phyloP scores from a whole-genome alignment of 352 stramenopile species.

The Pythium diclinum region DNA sequence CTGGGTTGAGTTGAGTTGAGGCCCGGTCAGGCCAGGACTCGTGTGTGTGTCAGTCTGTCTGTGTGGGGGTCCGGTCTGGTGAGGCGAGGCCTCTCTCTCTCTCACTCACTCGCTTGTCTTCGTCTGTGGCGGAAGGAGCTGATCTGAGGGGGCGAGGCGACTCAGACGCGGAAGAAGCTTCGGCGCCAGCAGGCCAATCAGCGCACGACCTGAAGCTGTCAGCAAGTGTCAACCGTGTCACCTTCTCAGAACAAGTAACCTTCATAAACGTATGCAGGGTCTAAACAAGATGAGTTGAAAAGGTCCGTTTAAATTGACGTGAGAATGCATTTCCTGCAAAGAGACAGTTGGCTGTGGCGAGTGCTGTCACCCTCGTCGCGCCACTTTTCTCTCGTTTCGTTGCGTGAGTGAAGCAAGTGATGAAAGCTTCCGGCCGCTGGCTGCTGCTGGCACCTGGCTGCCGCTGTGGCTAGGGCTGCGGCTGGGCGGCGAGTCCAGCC shows the following conservation, averaged over 20 bases:
- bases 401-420: neutral
- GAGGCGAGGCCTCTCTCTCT: neutral
- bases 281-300: too few species aligned
- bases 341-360: conserved; percentile 21
- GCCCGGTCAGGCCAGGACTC: too few species aligned
- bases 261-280: neutral
- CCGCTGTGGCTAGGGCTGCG: neutral
- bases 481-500: neutral
- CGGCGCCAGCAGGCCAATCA: conserved; percentile 22
- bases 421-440: neutral
- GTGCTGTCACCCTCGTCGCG: neutral
- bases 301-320: neutral
- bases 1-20: too few species aligned
- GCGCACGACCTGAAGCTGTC: conserved; percentile 14
- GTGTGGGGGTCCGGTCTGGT: neutral
- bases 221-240: conserved; percentile 22
- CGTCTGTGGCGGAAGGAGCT: conserved; percentile 5
- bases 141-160: conserved; percentile 17
- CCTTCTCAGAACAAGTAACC: conserved; percentile 6
- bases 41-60: too few species aligned
- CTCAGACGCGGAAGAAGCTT: conserved; percentile 26
- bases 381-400: neutral
- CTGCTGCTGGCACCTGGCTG: too few species aligned
- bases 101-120: neutral
- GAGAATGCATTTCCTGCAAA: conserved; percentile 20